Base-by-base conservation (phyloP, 2,329 filamentous ascomycete species). In the Aotearoamyces nothofagi region DNA sequence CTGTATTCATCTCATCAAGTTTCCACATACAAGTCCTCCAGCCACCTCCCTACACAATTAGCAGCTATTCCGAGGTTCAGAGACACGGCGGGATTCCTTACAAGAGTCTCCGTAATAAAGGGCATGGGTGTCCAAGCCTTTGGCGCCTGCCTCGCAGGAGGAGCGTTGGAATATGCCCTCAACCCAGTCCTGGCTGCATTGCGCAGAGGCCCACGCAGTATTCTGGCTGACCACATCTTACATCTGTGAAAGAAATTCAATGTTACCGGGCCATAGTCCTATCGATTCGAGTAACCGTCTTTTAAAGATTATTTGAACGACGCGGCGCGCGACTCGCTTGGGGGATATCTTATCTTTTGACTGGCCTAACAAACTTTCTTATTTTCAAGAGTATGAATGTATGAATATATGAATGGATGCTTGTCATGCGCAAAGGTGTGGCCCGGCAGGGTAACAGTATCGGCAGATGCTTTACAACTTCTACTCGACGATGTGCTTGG, bases 21-120 rank as follows among this genome's bases (percentile, higher is more conserved):
- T 26, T 23, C 23, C 38, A 64, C 71, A 41, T 61, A 83, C 78
- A 82, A 52, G 77, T 81, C 51, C 77, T 75, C 66, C 78, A 80
- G 37, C 78, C 78, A 39, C 75, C 75, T 44, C 74, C 66, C 78
- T 84, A 44, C 17, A 39, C 29, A 33, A 49, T 44, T 33, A 50
- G 39, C 32, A 37, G 35, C 28, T 26, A 10, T 17, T 15, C 24
- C 9, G 31, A 13, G 13, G 24, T 22, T 17, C 29, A 15, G 19
- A 30, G 15, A 11, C 39, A 39, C 36, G 50, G 27, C 40, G 53
- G 42, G 48, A 43, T 6, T 40, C 47, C 52, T 40, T 55, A 66
- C 62, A 40, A 65, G 55, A 31, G 62, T 65, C 52, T 67, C 63
- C 9, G 61, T 66, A 31, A 67, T 58, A 31, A 58, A 63, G 12